Evolutionary conservation across 2,329 filamentous ascomycete species (phyloP), one percentile per base, ranked within the genome.

Genomic region (Fusarium chlamydosporum): DNA sequence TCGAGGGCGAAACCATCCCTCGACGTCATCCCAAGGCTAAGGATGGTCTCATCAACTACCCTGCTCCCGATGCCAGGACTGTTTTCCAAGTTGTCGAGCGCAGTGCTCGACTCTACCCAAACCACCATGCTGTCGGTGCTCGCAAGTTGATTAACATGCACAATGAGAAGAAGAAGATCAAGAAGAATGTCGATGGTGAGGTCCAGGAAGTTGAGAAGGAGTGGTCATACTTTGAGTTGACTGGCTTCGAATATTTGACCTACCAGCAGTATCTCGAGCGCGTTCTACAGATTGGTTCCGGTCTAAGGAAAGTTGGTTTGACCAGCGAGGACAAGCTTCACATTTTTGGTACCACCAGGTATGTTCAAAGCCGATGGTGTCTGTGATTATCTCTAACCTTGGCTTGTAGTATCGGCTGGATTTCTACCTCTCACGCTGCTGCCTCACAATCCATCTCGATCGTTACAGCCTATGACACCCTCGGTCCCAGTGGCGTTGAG

Each of bases 401-500:
- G 12, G 23, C 12, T 18, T 52, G 7, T 56, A 93, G 92, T 78
- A 86, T 89, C 52, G 88, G 93, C 81, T 98, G 95, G 95, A 86
- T 97, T 68, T 88, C 90, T 56, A 88, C 92, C 74, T 92, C 94
- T 46, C 93, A 96, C 78, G 86, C 81, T 43, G 83, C 91, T 88
- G 82, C 89, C 20, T 94, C 94, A 16, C 95, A 98, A 80, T 94
- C 92, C 43, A 89, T 97, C 78, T 89, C 92, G 61, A 94, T 97
- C 71, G 95, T 97, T 51, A 98, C 95, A 45, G 94, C 94, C 51
- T 97, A 97, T 80, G 94, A 97, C 79, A 97, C 94, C 31, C 90
- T 97, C 43, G 94, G 94, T 55, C 88, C 93, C 74, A 89, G 90
- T 66, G 94, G 94, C 46, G 87, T 97, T 67, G 89, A 91, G 82